Evolutionary conservation across 2,329 filamentous ascomycete genomes (phyloP).

Genomic region (Tothia fuscella): DNA sequence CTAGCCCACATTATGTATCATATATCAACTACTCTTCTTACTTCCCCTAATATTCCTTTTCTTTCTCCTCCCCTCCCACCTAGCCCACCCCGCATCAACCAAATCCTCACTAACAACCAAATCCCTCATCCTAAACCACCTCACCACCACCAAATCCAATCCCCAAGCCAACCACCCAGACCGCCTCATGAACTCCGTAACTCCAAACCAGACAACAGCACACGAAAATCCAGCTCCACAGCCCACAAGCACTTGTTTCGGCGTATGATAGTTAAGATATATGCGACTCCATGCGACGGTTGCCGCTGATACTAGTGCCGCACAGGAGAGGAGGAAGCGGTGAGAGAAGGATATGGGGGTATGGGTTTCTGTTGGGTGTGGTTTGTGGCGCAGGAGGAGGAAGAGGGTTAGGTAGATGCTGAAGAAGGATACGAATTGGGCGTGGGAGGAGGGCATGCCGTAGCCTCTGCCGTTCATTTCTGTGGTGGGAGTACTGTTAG

Average conservation of each 20-base stretch:
- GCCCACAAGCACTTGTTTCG: constrained; percentile 75
- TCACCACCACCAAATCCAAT: constrained; percentile 52
- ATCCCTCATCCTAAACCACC: constrained; percentile 64
- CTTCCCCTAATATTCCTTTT: constrained; percentile 27
- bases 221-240: constrained; percentile 56
- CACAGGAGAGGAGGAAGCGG: constrained; percentile 40
- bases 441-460: constrained; percentile 92
- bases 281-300: constrained; percentile 67
- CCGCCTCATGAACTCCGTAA: constrained; percentile 54
- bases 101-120: constrained; percentile 79
- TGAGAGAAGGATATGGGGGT: constrained; percentile 50
- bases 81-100: constrained; percentile 84
- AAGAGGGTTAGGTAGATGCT: constrained; percentile 74
- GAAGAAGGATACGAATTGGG: constrained; percentile 91
- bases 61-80: constrained; percentile 55
- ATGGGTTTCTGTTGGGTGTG: constrained; percentile 29
- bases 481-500: no score
- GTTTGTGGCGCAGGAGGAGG: constrained; percentile 66
- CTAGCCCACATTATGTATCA: no score
- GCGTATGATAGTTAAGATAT: constrained; percentile 88
- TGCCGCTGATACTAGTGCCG: constrained; percentile 29
- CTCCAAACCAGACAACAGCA: constrained; percentile 66
- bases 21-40: constrained; percentile 23
- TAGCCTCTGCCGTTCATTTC: constrained; percentile 81
- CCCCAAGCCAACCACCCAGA: constrained; percentile 61